Base-by-base conservation (phyloP, 202 grass and related monocot genomes). In the Saccharum hybrid region DNA sequence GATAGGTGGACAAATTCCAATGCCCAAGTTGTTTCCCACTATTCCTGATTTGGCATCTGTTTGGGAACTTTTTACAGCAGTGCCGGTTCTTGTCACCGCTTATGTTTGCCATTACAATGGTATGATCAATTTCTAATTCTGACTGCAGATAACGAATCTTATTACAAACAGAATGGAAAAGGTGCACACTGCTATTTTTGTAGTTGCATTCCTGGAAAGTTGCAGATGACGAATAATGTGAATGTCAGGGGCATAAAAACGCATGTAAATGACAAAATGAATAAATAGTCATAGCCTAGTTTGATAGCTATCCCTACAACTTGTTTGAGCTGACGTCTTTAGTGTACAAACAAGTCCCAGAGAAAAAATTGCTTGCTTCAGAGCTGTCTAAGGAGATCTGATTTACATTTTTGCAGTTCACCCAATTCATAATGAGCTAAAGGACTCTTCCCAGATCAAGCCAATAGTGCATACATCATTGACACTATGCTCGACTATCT, bases 101-200 rank as follows among this genome's bases (percentile, higher is more conserved):
- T 98, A 90, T 4, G 89, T 98, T 65, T 98, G 96, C 75, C 96
- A 98, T 71, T 98, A 98, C 52, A 98, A 96, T 63, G 96, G 96
- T 98, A 94, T 23, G 81, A 48, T 6, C 12, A 2, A 39, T 49
- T 65, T 31, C 66, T 66, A 67, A 2, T 66, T 43, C 30, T n/a
- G 18, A 62, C 6, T 37, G 21, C 63, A 66, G 4, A 54, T 23
- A 51, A 28, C 0, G 26, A 28, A 75, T 37, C 9, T 37, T 0
- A 51, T 39, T 15, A 57, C 2, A 11, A 79, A 79, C 5, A 10
- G 5, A 42, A 12, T 21, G 9, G 7, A 63, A 77, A 82, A 63
- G 10, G 61, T 28, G 6, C 5, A 1, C 6, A 1, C 0, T 31
- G 2, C 2, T 16, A 36, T 41, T 57, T 76, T 2, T 60, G 5